Conservation (phyloP, 2,329 filamentous ascomycete genomes). For the Aspergillus sp. region DNA sequence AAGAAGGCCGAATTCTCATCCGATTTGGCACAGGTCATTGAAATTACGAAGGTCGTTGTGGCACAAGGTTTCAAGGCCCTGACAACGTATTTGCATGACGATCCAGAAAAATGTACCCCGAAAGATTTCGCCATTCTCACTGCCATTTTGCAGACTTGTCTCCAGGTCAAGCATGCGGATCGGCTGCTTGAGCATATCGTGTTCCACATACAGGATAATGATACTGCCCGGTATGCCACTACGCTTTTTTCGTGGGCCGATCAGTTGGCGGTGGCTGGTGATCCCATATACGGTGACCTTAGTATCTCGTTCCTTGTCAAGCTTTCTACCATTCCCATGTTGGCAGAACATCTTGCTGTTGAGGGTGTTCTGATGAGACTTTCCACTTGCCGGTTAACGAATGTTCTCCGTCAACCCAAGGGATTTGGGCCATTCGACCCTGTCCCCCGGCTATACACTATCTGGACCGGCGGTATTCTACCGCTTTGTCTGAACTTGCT, state of each 20-base stretch:
- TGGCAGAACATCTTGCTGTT: constrained; percentile 85
- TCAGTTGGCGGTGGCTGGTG: constrained; percentile 65
- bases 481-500: constrained; percentile 86
- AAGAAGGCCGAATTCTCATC: constrained; percentile 34
- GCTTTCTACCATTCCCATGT: constrained; percentile 68
- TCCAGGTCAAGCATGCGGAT: constrained; percentile 70
- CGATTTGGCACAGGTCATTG: constrained; percentile 58
- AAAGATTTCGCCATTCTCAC: constrained; percentile 83
- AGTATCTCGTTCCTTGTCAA: constrained; percentile 82
- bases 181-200: constrained; percentile 65
- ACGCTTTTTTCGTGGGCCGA: constrained; percentile 94
- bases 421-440: constrained; percentile 74
- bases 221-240: constrained; percentile 71
- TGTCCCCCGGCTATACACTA: constrained; percentile 68
- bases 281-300: constrained; percentile 91
- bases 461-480: constrained; percentile 84
- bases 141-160: constrained; percentile 75
- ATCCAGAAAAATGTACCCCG: constrained; percentile 57
- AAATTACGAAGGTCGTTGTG: constrained; percentile 72
- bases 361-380: constrained; percentile 77
- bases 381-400: constrained; percentile 69
- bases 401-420: constrained; percentile 62
- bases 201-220: constrained; percentile 57
- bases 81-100: constrained; percentile 73
- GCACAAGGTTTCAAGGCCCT: constrained; percentile 75